Evolutionary conservation across 2,329 filamentous ascomycete species (phyloP).

Genomic region (Diaporthe vexans): DNA sequence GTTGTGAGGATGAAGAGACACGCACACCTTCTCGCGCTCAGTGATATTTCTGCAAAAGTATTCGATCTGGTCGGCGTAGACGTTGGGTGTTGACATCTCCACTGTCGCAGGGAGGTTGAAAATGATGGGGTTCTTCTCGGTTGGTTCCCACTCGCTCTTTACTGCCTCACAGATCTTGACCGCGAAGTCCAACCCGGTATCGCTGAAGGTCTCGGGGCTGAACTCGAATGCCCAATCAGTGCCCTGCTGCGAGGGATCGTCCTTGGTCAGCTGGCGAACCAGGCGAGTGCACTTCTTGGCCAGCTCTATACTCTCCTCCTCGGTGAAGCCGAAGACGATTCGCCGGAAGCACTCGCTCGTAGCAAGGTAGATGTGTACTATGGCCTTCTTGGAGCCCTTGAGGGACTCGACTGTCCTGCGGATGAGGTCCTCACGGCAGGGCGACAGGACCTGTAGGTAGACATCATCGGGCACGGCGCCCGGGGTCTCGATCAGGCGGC

Average conservation of each 20-base stretch:
- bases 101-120: conserved; percentile 98
- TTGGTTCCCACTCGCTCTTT: conserved; percentile 92
- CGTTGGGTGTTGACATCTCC: conserved; percentile 93
- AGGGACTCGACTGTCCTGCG: conserved; percentile 89
- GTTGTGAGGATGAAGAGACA: conserved; percentile 95
- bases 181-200: conserved; percentile 87
- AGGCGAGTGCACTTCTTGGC: conserved; percentile 89
- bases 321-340: conserved; percentile 89
- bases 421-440: conserved; percentile 93
- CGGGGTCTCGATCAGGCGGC: conserved; percentile 86
- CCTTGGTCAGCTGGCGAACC: conserved; percentile 91
- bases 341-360: conserved; percentile 96
- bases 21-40: conserved; percentile 87
- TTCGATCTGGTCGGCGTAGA: conserved; percentile 96
- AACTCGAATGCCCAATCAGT: conserved; percentile 86
- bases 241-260: conserved; percentile 68
- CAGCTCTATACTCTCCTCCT: conserved; percentile 84
- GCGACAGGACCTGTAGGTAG: conserved; percentile 90
- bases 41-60: conserved; percentile 91
- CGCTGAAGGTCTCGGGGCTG: conserved; percentile 90
- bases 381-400: conserved; percentile 90
- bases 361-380: conserved; percentile 95
- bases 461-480: conserved; percentile 90
- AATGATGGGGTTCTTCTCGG: conserved; percentile 84
- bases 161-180: conserved; percentile 91